Evolutionary conservation across 2,329 filamentous ascomycete species (phyloP).

Genomic region (Cladorrhinum sp.): DNA sequence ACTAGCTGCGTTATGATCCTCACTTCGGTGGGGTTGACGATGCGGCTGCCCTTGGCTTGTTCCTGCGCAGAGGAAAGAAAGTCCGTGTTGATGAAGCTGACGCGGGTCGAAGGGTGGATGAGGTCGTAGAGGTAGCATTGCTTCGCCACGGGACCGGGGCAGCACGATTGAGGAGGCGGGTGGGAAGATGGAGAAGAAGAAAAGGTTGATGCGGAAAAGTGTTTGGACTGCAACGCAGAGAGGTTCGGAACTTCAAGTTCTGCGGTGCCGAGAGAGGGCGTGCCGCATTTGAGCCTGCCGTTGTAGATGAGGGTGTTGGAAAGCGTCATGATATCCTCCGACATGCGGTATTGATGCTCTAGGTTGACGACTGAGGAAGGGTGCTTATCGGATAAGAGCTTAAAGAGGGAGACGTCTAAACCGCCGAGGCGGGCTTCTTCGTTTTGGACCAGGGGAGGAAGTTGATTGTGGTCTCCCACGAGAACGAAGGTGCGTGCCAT

Average conservation of each 20-base stretch:
- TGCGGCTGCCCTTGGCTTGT: constrained; percentile 74
- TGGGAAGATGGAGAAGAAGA: constrained; percentile 33
- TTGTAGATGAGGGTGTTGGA: constrained; percentile 92
- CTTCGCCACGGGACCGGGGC: constrained; percentile 44
- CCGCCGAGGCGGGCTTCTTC: constrained; percentile 82
- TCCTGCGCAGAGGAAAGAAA: constrained; percentile 65
- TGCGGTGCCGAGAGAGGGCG: constrained; percentile 65
- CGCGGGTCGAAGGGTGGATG: constrained; percentile 67
- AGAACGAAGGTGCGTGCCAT: constrained; percentile 92
- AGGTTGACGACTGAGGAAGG: constrained; percentile 85
- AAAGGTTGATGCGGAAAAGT: constrained; percentile 52
- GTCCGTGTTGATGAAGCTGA: constrained; percentile 89
- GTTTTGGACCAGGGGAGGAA: constrained; percentile 91
- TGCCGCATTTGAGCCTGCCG: constrained; percentile 88
- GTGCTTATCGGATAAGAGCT: constrained; percentile 83
- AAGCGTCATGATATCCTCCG: constrained; percentile 90
- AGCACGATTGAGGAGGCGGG: constrained; percentile 34
- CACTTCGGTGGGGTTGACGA: constrained; percentile 84
- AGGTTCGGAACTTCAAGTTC: constrained; percentile 68
- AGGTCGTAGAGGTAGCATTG: constrained; percentile 76
- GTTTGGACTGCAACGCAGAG: constrained; percentile 55
- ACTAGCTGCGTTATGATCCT: constrained; percentile 76
- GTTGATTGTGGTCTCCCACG: constrained; percentile 93
- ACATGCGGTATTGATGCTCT: constrained; percentile 98
- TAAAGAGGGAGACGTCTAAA: constrained; percentile 90